phyloP scores from a whole-genome alignment of 2,329 filamentous ascomycete genomes.

The Rhynchosporium agropyri region DNA sequence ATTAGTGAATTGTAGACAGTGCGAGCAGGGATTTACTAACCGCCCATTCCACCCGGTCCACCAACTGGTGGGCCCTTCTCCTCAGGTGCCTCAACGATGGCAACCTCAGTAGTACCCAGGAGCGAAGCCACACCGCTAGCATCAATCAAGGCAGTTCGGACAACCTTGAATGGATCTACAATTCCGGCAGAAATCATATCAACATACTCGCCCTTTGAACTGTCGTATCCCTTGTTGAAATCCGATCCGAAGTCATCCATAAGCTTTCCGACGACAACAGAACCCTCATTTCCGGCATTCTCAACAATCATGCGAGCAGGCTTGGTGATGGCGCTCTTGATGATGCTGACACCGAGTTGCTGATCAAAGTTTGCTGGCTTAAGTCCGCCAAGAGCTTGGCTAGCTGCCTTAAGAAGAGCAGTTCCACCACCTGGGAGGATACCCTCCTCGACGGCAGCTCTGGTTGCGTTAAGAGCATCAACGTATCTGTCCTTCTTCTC shows the following conservation, averaged over 20 bases:
- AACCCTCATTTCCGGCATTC: conserved; percentile 95
- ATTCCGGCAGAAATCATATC: conserved; percentile 98
- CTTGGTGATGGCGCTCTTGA: conserved; percentile 97
- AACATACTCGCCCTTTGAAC: conserved; percentile 94
- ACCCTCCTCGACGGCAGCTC: conserved; percentile 97
- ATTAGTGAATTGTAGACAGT: conserved; percentile 24
- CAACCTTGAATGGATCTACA: conserved; percentile 98
- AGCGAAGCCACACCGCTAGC: conserved; percentile 95
- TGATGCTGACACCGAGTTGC: conserved; percentile 94
- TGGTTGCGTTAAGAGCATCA: conserved; percentile 96
- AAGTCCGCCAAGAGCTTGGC: conserved; percentile 79
- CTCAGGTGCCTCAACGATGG: conserved; percentile 96
- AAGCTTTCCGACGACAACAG: conserved; percentile 96
- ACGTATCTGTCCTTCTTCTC: conserved; percentile 99
- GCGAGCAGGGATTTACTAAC: conserved; percentile 29
- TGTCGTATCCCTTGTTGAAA: conserved; percentile 99
- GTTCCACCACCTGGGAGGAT: conserved; percentile 99
- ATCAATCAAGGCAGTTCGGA: conserved; percentile 92
- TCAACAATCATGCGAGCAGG: conserved; percentile 95
- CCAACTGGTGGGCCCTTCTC: conserved; percentile 73
- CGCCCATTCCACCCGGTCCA: conserved; percentile 66
- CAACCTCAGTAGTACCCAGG: conserved; percentile 96
- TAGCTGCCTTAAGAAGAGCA: conserved; percentile 93
- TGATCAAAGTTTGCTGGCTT: conserved; percentile 98
- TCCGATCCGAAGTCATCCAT: conserved; percentile 88